These are phyloP conservation scores for Epichloe sibirici DNA, from an alignment of 2,329 filamentous ascomycete genomes.

Conservation along the genomic window DNA sequence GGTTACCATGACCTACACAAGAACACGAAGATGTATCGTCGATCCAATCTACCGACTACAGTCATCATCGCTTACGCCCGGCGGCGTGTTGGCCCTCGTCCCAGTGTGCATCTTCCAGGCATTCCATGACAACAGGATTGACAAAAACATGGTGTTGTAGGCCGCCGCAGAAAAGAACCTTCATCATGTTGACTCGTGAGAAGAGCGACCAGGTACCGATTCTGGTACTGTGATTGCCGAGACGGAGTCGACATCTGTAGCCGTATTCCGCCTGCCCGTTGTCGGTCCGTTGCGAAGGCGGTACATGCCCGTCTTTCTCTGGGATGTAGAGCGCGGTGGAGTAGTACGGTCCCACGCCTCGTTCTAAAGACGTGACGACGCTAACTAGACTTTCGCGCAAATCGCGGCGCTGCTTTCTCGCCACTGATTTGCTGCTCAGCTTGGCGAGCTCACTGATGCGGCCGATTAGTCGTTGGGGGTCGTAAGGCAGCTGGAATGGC, in stretches of 20 bases:
- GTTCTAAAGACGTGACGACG: slow-evolving; percentile 42
- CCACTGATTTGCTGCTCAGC: slow-evolving; percentile 35
- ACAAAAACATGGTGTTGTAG: slow-evolving; percentile 25
- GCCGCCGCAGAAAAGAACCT: slow-evolving; percentile 34
- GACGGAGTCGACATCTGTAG: slow-evolving; percentile 38
- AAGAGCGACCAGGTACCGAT: slow-evolving; percentile 41
- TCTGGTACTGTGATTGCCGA: slow-evolving; percentile 30
- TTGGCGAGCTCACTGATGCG: slow-evolving; percentile 35
- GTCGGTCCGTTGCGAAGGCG: slow-evolving; percentile 26
- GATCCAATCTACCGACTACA: no score
- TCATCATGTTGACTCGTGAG: slow-evolving; percentile 35
- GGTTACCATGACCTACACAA: no score
- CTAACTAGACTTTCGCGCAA: slow-evolving; percentile 37
- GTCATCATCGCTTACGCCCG: neutral
- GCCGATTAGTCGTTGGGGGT: slow-evolving; percentile 35
- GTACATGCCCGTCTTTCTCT: slow-evolving; percentile 30
- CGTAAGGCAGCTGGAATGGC: slow-evolving; percentile 36
- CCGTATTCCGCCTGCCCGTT: slow-evolving; percentile 37
- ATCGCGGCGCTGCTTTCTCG: slow-evolving; percentile 35
- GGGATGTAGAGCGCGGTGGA: slow-evolving; percentile 33
- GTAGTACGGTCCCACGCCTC: slow-evolving; percentile 41
- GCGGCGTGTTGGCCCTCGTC: slow-evolving; percentile 10
- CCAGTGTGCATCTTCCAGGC: slow-evolving; percentile 25
- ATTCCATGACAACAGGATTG: slow-evolving; percentile 26
- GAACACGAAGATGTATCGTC: no score